These are phyloP conservation scores for Aspergillus cavernicola DNA, from an alignment of 495 filamentous ascomycete species.

Conservation along the genomic window DNA sequence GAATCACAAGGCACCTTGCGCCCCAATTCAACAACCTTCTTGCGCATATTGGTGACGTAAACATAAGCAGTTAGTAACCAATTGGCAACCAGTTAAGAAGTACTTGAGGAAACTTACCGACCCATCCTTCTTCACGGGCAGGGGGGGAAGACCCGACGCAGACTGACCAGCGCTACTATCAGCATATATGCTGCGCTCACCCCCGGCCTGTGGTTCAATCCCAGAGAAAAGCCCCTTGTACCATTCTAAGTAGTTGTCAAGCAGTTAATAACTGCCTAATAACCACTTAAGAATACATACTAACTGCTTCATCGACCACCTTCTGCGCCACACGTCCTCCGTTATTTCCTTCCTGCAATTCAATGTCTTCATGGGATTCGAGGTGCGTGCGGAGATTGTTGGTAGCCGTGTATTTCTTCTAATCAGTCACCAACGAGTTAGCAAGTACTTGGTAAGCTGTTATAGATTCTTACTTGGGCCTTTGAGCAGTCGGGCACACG, in stretches of 20 bases:
- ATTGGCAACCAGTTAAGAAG: not conserved
- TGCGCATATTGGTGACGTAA: not conserved
- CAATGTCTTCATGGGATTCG: not conserved
- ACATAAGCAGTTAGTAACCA: not conserved
- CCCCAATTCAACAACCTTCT: not conserved
- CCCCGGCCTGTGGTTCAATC: not conserved
- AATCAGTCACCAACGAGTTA: not conserved
- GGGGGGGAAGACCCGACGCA: not conserved
- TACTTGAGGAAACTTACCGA: not conserved
- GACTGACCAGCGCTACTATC: too few species aligned
- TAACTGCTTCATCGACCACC: not conserved
- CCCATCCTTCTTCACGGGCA: not conserved
- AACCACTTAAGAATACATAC: not conserved
- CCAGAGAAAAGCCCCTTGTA: not conserved
- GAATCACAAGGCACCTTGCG: not conserved
- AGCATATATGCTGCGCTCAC: not conserved
- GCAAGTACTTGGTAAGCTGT: not conserved
- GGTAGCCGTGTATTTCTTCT: not conserved
- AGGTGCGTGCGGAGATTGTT: not conserved
- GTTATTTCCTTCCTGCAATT: not conserved
- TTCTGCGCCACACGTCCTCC: not conserved
- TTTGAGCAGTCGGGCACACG: too few species aligned
- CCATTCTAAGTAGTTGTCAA: not conserved
- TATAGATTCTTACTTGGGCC: too few species aligned
- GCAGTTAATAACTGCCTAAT: not conserved